Evolutionary conservation across 345 rosid species (phyloP).

Genomic region (Citrus unshiu): DNA sequence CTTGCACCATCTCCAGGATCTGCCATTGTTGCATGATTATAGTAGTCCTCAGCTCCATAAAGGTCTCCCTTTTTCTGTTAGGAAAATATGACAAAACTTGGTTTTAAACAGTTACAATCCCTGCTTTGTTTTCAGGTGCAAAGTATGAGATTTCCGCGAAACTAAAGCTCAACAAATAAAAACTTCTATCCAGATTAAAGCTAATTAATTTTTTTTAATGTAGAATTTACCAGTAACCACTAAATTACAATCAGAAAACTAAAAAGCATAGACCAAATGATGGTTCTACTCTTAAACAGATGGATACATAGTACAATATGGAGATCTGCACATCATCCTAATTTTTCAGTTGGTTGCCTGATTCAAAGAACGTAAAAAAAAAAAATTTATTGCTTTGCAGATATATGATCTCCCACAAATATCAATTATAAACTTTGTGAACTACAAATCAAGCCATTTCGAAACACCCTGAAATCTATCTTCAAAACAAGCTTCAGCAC

Average conservation of each 20-base stretch:
- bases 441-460: neutral
- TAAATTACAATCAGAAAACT: neutral
- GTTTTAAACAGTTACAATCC: neutral
- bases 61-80: constrained; percentile 68
- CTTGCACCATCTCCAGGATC: constrained; percentile 62
- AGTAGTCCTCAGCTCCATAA: constrained; percentile 67
- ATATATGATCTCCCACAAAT: neutral
- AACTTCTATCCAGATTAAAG: neutral
- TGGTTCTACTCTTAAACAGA: neutral
- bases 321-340: neutral
- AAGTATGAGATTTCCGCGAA: neutral
- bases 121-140: neutral
- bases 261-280: neutral
- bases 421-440: neutral
- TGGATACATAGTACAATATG: neutral
- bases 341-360: neutral
- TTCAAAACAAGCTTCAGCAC: neutral
- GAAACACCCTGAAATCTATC: neutral
- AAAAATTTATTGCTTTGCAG: neutral
- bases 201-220: neutral
- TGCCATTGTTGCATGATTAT: constrained; percentile 53
- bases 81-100: neutral
- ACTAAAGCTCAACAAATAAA: neutral
- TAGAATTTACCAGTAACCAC: neutral
- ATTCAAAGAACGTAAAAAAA: no score